A percentile compares a stretch with the other conserved stretches of the same genome.
These are phyloP conservation scores for Dovyalis caffra DNA, from an alignment of 345 rosid genomes.

Conservation along the genomic window DNA sequence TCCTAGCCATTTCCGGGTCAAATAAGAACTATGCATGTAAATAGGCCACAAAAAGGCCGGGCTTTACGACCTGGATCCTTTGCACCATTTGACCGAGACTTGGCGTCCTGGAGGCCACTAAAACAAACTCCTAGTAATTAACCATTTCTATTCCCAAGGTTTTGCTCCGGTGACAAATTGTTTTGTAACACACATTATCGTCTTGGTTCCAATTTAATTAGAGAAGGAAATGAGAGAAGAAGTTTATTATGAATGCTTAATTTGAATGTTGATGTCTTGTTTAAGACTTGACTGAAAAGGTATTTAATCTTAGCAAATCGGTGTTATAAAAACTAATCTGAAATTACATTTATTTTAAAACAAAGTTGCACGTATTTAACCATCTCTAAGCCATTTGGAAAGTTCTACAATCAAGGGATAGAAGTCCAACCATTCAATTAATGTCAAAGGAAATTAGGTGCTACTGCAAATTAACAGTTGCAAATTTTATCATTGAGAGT, in stretches of 20 bases:
- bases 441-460: conserved; percentile 45
- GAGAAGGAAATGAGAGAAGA: neutral
- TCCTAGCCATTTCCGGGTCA: neutral
- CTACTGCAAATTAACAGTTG: conserved; percentile 22
- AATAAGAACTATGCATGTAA: no score
- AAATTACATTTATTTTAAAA: no score
- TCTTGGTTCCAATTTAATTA: neutral
- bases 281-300: neutral
- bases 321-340: no score
- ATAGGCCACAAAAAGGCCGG: neutral
- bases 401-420: neutral
- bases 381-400: neutral
- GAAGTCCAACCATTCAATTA: neutral
- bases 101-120: neutral
- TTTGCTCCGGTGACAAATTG: neutral
- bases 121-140: neutral
- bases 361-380: neutral
- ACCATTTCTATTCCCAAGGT: neutral
- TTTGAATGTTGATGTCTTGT: neutral
- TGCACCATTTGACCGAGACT: neutral
- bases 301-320: neutral
- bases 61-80: neutral
- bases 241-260: neutral
- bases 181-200: neutral
- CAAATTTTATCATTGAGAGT: neutral